Evolutionary conservation across 306 rosid genomes (phyloP).

Genomic region (Acacia melanoxylon): DNA sequence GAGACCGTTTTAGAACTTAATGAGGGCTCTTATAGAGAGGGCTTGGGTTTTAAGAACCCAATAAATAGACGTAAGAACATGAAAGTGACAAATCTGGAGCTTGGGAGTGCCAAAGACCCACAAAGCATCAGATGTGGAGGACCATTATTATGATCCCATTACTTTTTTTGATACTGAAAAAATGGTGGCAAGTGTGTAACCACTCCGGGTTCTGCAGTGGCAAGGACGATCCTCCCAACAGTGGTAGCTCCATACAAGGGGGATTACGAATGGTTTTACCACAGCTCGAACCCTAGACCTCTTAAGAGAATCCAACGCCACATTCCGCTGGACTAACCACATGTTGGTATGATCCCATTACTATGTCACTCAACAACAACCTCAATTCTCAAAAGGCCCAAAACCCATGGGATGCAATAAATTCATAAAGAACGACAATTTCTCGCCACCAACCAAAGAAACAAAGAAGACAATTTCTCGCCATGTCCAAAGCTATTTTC

Average conservation of each 20-base stretch:
- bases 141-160: constrained; percentile 16
- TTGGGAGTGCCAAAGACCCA: neutral
- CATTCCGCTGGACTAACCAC: too few species aligned
- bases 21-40: neutral
- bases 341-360: too few species aligned
- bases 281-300: too few species aligned
- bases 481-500: neutral
- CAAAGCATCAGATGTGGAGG: neutral
- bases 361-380: neutral
- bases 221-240: too few species aligned
- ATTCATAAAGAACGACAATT: neutral
- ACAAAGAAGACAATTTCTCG: neutral
- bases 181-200: too few species aligned
- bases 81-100: neutral
- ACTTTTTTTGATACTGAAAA: too few species aligned
- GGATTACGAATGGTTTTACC: too few species aligned
- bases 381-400: neutral
- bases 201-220: too few species aligned
- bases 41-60: constrained; percentile 2
- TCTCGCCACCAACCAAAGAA: neutral
- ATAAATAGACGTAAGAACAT: neutral
- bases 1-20: neutral
- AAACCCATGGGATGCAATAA: constrained; percentile 19
- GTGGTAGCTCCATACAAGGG: too few species aligned
- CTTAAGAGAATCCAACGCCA: too few species aligned